Conservation (phyloP, 768 basidiomycete species). For the Rhizopogon rudus region DNA sequence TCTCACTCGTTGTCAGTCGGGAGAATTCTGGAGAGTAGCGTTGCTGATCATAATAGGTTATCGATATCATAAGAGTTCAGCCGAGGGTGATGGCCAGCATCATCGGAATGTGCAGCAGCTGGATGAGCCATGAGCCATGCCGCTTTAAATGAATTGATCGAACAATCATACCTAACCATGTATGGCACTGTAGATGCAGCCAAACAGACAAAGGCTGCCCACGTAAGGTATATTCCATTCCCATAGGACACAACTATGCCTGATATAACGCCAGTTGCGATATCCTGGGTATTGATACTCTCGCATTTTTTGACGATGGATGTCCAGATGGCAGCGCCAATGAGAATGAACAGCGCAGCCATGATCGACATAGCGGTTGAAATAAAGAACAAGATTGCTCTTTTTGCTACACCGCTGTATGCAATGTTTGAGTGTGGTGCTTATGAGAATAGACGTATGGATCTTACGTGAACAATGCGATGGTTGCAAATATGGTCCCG, state of each 20-base stretch:
- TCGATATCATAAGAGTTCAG: background rate
- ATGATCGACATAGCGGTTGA: conserved; percentile 60
- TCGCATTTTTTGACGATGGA: conserved; percentile 61
- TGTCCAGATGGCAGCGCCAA: conserved; percentile 76
- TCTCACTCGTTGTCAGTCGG: background rate
- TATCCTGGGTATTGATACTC: conserved; percentile 48
- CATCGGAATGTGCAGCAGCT: conserved; percentile 77
- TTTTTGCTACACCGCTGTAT: conserved; percentile 61
- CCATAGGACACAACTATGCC: conserved; percentile 65
- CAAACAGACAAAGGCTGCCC: conserved; percentile 72
- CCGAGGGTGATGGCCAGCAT: conserved; percentile 21
- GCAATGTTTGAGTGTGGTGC: conserved; percentile 2
- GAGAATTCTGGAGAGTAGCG: background rate
- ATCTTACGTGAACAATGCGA: conserved; percentile 65
- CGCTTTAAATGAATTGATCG: background rate
- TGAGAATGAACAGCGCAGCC: conserved; percentile 58
- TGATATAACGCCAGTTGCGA: conserved; percentile 39
- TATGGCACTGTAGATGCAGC: conserved; percentile 67
- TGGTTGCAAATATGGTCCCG: conserved; percentile 60
- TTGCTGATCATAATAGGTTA: background rate
- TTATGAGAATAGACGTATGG: conserved; percentile 1
- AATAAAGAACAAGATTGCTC: conserved; percentile 58
- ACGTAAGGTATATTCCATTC: conserved; percentile 58
- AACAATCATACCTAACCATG: conserved; percentile 60
- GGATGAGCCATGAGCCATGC: background rate